A percentile compares a stretch with the other conserved stretches of the same genome.
Evolutionary conservation across 345 rosid genomes (phyloP).

Genomic region (Eucalyptus tenuipes): DNA sequence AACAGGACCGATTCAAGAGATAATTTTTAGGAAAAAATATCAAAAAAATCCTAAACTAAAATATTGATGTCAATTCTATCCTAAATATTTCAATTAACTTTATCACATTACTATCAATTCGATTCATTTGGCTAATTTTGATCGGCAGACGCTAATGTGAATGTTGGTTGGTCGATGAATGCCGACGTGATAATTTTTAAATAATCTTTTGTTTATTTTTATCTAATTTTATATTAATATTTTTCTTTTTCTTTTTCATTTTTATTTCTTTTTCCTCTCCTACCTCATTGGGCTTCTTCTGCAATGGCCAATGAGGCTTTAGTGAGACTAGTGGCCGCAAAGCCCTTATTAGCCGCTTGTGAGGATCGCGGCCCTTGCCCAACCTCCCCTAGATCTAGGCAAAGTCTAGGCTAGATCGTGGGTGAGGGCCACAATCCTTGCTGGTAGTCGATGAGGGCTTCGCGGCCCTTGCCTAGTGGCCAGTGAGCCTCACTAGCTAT

Average conservation of each 20-base stretch:
- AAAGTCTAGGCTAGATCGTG: too few relatives aligned
- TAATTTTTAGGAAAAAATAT: rapidly evolving
- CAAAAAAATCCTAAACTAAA: rapidly evolving
- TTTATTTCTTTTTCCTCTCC: too few relatives aligned
- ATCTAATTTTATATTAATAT: rapidly evolving
- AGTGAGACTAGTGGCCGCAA: rapidly evolving
- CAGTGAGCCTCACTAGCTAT: rapidly evolving
- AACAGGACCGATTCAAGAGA: not conserved
- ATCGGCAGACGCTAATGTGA: rapidly evolving
- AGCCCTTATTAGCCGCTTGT: rapidly evolving
- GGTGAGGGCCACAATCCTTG: rapidly evolving
- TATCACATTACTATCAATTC: rapidly evolving
- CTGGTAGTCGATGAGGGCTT: rapidly evolving
- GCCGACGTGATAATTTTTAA: rapidly evolving
- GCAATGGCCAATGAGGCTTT: rapidly evolving
- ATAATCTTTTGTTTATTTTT: rapidly evolving
- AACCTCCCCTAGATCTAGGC: rapidly evolving
- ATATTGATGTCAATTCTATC: rapidly evolving
- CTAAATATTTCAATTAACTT: rapidly evolving
- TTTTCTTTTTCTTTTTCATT: rapidly evolving
- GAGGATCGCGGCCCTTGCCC: rapidly evolving
- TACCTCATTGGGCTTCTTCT: too few relatives aligned
- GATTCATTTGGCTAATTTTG: rapidly evolving
- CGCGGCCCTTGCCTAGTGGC: rapidly evolving
- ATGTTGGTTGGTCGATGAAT: rapidly evolving